Evolutionary conservation across 2,329 filamentous ascomycete species (phyloP).

Genomic region (Pseudopyrenochaeta lycopersici): DNA sequence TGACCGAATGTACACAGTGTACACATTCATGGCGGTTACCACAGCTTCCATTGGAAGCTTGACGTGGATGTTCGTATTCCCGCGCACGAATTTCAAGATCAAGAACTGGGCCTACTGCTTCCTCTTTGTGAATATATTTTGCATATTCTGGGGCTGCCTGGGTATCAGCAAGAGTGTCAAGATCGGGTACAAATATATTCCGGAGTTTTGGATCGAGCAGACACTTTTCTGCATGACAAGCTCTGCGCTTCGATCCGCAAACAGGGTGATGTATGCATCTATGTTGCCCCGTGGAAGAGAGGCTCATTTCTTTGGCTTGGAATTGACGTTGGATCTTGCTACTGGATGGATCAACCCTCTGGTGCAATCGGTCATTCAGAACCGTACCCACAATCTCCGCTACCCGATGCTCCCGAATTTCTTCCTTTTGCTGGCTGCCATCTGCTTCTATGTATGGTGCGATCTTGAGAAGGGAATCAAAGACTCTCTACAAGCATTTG

Average conservation of each 20-base stretch:
- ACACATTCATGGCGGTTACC: constrained; percentile 25
- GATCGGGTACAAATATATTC: constrained; percentile 8
- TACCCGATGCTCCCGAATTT: constrained; percentile 11
- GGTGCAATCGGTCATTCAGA: constrained; percentile 6
- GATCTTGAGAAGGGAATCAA: constrained; percentile 9
- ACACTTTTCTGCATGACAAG: constrained; percentile 9
- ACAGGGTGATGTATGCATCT: constrained; percentile 8
- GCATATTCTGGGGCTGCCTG: constrained; percentile 7
- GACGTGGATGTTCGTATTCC: constrained; percentile 22
- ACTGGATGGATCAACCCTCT: constrained; percentile 9
- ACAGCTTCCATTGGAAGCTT: constrained; percentile 22
- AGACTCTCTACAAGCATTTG: constrained; percentile 4
- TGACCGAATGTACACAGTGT: constrained; percentile 23
- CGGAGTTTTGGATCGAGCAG: constrained; percentile 8
- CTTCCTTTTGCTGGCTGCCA: constrained; percentile 4
- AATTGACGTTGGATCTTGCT: constrained; percentile 8
- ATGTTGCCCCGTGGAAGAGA: constrained; percentile 7
- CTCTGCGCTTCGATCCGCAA: constrained; percentile 4
- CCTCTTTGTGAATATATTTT: constrained; percentile 6
- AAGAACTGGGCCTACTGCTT: constrained; percentile 10
- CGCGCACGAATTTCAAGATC: constrained; percentile 12
- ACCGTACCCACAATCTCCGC: constrained; percentile 5
- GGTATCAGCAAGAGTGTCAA: constrained; percentile 10
- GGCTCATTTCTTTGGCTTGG: constrained; percentile 8
- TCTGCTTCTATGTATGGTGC: constrained; percentile 10